Evolutionary conservation across 129 eudicot species (phyloP).

Genomic region (Apium graveolens): DNA sequence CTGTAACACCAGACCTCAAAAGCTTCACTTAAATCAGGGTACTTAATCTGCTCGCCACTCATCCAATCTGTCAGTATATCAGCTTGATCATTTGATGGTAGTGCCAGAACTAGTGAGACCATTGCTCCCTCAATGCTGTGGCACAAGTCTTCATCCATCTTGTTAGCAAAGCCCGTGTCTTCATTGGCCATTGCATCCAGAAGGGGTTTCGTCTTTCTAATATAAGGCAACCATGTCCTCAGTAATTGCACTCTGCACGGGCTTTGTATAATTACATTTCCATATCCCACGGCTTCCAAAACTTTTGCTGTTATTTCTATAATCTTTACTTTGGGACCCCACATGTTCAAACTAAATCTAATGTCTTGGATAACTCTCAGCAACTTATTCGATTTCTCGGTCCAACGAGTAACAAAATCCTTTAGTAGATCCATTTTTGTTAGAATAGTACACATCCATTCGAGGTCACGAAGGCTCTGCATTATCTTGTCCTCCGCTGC

Average conservation of each 20-base stretch:
- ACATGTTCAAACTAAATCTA: slow-evolving; percentile 29
- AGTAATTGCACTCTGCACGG: slow-evolving; percentile 44
- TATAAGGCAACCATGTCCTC: slow-evolving; percentile 64
- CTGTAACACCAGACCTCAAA: slow-evolving; percentile 95
- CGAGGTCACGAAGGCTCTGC: slow-evolving; percentile 47
- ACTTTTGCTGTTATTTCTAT: slow-evolving; percentile 62
- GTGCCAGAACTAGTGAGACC: slow-evolving; percentile 55
- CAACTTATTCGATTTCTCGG: slow-evolving; percentile 35
- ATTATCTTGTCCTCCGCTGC: slow-evolving; percentile 34
- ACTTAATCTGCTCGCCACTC: slow-evolving; percentile 42
- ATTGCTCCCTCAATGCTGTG: slow-evolving; percentile 76
- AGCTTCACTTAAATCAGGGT: slow-evolving; percentile 89
- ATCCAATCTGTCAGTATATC: slow-evolving; percentile 86
- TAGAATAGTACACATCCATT: slow-evolving; percentile 67
- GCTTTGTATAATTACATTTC: slow-evolving; percentile 64
- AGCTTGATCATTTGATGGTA: slow-evolving; percentile 88
- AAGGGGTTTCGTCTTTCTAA: slow-evolving; percentile 60
- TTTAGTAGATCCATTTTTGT: slow-evolving; percentile 64
- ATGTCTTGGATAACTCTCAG: slow-evolving; percentile 40
- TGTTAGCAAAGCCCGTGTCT: slow-evolving; percentile 38
- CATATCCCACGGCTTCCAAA: slow-evolving; percentile 90
- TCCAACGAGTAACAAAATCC: slow-evolving; percentile 72
- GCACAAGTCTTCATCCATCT: slow-evolving; percentile 80
- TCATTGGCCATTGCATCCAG: slow-evolving; percentile 43
- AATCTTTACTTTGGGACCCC: slow-evolving; percentile 61